Percentiles rank a stretch among this genome's conserved stretches.
These are phyloP conservation scores for Leccinellum albellum DNA, from an alignment of 768 basidiomycete genomes.

Conservation along the genomic window DNA sequence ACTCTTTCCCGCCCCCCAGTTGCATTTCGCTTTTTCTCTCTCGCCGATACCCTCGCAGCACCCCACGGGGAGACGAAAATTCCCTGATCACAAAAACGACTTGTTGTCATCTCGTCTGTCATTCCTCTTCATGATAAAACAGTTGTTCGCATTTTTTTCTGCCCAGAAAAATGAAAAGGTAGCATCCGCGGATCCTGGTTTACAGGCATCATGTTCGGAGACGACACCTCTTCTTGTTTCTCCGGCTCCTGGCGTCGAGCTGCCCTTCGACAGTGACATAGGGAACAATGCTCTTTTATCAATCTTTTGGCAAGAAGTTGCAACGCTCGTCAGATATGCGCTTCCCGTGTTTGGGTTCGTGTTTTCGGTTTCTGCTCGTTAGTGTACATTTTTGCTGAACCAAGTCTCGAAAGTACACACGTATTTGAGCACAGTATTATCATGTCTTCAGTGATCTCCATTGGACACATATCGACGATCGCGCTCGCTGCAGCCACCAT, in stretches of 20 bases:
- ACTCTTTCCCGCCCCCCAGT: neutral
- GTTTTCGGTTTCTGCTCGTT: neutral
- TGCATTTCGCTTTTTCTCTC: conserved; percentile 14
- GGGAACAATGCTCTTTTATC: conserved; percentile 15
- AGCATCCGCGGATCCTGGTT: neutral
- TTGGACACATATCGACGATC: conserved; percentile 87
- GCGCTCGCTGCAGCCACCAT: conserved; percentile 82
- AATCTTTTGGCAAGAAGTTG: conserved; percentile 5
- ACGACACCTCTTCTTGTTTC: conserved; percentile 56
- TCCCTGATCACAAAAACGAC: neutral
- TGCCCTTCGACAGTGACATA: conserved; percentile 30
- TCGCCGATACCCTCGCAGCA: conserved; percentile 14
- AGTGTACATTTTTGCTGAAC: neutral
- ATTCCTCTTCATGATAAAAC: conserved; percentile 1
- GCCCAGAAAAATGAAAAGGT: neutral
- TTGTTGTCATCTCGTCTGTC: neutral
- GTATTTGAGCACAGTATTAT: conserved; percentile 84
- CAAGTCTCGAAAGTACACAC: conserved; percentile 46
- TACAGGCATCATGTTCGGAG: conserved; percentile 33
- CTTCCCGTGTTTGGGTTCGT: conserved; percentile 73
- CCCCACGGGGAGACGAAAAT: conserved; percentile 4
- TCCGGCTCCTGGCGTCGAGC: conserved; percentile 47
- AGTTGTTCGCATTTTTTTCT: conserved; percentile 2
- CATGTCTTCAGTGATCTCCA: conserved; percentile 81
- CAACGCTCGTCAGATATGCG: conserved; percentile 59